A percentile compares a stretch with the other conserved stretches of the same genome.
Evolutionary conservation across 2,329 filamentous ascomycete species (phyloP).

Genomic region (Colletotrichum scovillei): DNA sequence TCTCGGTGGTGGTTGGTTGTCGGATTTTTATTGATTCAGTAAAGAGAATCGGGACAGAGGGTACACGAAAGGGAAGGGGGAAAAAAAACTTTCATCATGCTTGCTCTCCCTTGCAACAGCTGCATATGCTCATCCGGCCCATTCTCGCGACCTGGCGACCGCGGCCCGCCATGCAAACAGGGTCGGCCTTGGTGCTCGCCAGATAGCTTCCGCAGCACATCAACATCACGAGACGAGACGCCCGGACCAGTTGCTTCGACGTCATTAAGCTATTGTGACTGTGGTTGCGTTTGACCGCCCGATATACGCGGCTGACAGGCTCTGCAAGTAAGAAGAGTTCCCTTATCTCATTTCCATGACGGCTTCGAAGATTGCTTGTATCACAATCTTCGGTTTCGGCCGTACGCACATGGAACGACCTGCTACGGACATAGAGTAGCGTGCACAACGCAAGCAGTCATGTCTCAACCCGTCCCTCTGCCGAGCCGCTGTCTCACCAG

Average conservation of each 20-base stretch:
- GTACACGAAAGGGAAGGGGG: not conserved
- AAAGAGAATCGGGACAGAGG: not conserved
- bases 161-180: constrained; percentile 24
- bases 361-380: not conserved
- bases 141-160: constrained; percentile 22
- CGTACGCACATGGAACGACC: constrained; percentile 1
- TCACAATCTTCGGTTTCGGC: constrained; percentile 9
- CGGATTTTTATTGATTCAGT: not conserved
- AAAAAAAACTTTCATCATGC: not conserved
- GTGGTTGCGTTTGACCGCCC: not conserved
- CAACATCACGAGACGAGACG: constrained; percentile 33
- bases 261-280: constrained; percentile 11
- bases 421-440: constrained; percentile 1
- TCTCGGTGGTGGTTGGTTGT: constrained; percentile 6
- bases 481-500: constrained; percentile 15
- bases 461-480: not conserved
- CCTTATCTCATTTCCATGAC: not conserved
- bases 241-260: constrained; percentile 26
- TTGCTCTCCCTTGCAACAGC: constrained; percentile 2
- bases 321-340: not conserved
- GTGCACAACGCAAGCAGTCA: constrained; percentile 28
- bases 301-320: not conserved
- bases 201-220: constrained; percentile 30
- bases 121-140: constrained; percentile 19
- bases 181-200: constrained; percentile 17